These are phyloP conservation scores for Globisporangium nodosum DNA, from an alignment of 352 stramenopile genomes.

Conservation along the genomic window DNA sequence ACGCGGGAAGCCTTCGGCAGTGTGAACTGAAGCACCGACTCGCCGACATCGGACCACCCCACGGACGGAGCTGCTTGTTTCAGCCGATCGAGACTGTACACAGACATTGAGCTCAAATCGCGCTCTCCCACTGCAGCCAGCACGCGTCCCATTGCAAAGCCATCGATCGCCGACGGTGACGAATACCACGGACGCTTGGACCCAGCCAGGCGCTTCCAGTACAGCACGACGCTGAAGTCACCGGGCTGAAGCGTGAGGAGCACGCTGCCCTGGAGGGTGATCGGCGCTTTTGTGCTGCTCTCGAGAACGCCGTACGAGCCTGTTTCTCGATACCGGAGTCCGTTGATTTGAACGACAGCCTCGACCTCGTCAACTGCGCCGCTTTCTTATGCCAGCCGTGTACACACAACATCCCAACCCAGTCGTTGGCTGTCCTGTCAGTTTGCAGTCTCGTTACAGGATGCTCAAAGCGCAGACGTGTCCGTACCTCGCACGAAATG, in stretches of 20 bases:
- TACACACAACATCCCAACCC: not conserved
- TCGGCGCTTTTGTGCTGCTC: slow-evolving; percentile 43
- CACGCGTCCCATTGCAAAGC: slow-evolving; percentile 63
- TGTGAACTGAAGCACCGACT: slow-evolving; percentile 70
- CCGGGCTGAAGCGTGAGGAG: slow-evolving; percentile 59
- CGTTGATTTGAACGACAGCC: slow-evolving; percentile 56
- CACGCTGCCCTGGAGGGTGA: slow-evolving; percentile 55
- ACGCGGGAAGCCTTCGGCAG: slow-evolving; percentile 49
- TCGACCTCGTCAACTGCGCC: slow-evolving; percentile 58
- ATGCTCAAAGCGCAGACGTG: not conserved
- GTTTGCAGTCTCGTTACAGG: not conserved
- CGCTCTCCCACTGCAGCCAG: slow-evolving; percentile 49
- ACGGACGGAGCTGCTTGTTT: slow-evolving; percentile 16
- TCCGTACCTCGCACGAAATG: slow-evolving; percentile 42
- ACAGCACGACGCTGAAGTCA: slow-evolving; percentile 52
- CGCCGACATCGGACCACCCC: slow-evolving; percentile 71
- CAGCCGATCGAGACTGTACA: slow-evolving; percentile 51
- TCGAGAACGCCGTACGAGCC: slow-evolving; percentile 55
- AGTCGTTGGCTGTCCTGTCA: not conserved
- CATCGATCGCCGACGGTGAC: slow-evolving; percentile 44
- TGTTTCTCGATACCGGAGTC: slow-evolving; percentile 59
- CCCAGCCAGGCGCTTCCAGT: slow-evolving; percentile 43
- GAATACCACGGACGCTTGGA: slow-evolving; percentile 67
- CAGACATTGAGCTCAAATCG: slow-evolving; percentile 36
- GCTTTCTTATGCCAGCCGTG: slow-evolving; percentile 24